Evolutionary conservation across 768 basidiomycete genomes (phyloP).

Genomic region (Punctularia strigosozonata): DNA sequence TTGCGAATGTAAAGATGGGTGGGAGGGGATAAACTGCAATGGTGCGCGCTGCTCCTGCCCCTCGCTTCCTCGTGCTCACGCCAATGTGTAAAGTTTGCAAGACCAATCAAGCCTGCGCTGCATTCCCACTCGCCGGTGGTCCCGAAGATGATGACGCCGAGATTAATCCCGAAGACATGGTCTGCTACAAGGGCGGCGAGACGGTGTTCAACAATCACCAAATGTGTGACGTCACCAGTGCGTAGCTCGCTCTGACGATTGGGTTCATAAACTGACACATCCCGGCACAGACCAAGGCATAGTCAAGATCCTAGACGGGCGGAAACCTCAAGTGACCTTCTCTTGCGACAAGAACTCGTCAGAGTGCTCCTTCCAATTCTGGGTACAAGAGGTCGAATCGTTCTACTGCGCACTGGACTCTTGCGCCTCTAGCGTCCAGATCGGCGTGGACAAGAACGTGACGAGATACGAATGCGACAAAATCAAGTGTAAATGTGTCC

Average conservation of each 20-base stretch:
- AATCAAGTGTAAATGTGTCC: constrained; percentile 88
- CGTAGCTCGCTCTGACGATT: constrained; percentile 17
- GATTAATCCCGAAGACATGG: constrained; percentile 55
- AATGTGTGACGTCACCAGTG: constrained; percentile 97
- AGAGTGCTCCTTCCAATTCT: constrained; percentile 93
- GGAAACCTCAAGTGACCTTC: constrained; percentile 95
- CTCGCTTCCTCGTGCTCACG: background rate
- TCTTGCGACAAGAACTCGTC: constrained; percentile 57
- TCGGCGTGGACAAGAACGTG: constrained; percentile 53
- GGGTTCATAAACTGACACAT: constrained; percentile 1
- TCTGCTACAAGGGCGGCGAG: constrained; percentile 87
- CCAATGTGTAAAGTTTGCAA: constrained; percentile 60
- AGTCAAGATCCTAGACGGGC: constrained; percentile 86
- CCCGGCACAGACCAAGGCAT: constrained; percentile 63
- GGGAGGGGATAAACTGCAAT: constrained; percentile 96
- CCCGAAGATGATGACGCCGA: constrained; percentile 29
- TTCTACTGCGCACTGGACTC: constrained; percentile 85
- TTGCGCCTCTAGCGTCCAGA: constrained; percentile 39
- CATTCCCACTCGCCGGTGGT: constrained; percentile 54
- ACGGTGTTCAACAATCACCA: constrained; percentile 95
- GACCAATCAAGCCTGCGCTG: constrained; percentile 65
- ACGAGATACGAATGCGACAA: constrained; percentile 75
- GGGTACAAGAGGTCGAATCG: constrained; percentile 89
- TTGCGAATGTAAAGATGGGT: constrained; percentile 90
- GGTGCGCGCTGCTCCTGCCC: constrained; percentile 35